phyloP scores from a whole-genome alignment of 345 rosid genomes.

The Pelargonium nanum region DNA sequence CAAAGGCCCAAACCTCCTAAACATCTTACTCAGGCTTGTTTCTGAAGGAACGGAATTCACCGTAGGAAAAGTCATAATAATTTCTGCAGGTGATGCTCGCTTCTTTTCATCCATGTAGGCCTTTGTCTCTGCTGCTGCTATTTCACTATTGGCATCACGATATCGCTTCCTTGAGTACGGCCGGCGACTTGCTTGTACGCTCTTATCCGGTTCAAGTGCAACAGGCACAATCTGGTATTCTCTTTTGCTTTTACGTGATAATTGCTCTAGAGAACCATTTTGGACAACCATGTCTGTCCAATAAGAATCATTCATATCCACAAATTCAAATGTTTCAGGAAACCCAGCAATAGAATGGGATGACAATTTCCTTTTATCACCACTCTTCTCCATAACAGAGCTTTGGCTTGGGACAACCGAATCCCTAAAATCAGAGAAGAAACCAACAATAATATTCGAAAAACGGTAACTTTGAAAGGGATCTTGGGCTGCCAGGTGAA shows the following conservation, averaged over 20 bases:
- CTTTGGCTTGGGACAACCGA: slow-evolving; percentile 34
- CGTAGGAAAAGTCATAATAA: slow-evolving; percentile 63
- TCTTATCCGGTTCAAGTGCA: slow-evolving; percentile 45
- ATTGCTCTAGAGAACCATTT: slow-evolving; percentile 84
- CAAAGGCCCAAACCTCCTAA: slow-evolving; percentile 71
- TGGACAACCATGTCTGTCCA: slow-evolving; percentile 87
- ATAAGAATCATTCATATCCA: slow-evolving; percentile 82
- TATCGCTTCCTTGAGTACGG: slow-evolving; percentile 50
- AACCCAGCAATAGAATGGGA: slow-evolving; percentile 29
- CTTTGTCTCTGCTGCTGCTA: slow-evolving; percentile 31
- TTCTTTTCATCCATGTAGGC: slow-evolving; percentile 37
- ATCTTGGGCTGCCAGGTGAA: slow-evolving; percentile 49
- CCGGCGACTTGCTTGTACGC: slow-evolving; percentile 40
- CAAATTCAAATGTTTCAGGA: slow-evolving; percentile 81
- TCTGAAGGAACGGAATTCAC: slow-evolving; percentile 63
- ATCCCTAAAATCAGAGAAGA: slow-evolving; percentile 78
- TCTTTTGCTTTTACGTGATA: slow-evolving; percentile 27
- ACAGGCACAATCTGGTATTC: slow-evolving; percentile 38
- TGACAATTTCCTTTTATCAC: slow-evolving; percentile 40
- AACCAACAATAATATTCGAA: slow-evolving; percentile 32
- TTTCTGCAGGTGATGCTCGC: slow-evolving; percentile 52
- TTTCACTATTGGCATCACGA: slow-evolving; percentile 34
- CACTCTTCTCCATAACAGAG: slow-evolving; percentile 21
- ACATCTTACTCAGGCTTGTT: slow-evolving; percentile 62
- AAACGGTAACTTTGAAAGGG: slow-evolving; percentile 42